phyloP scores from a whole-genome alignment of 208 protist species.

The Leishmania guyanensis region DNA sequence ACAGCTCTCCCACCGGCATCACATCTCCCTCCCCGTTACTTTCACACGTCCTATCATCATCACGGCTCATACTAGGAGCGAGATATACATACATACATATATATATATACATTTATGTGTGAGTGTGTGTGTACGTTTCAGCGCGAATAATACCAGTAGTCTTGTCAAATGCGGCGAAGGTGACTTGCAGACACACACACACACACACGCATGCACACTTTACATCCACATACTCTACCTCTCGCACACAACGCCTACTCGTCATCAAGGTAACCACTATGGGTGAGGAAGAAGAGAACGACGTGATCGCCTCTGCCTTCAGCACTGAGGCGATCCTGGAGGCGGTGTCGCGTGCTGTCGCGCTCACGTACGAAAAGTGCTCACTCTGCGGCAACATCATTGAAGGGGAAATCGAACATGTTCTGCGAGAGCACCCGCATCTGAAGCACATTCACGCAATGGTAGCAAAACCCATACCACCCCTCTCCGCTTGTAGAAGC shows the following conservation, averaged over 20 bases:
- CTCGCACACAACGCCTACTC: background rate
- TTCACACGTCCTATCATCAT: background rate
- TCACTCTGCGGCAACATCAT: slow-evolving; percentile 48
- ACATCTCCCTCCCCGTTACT: background rate
- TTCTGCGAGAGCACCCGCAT: slow-evolving; percentile 35
- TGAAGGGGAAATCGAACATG: slow-evolving; percentile 14
- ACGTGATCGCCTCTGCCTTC: background rate
- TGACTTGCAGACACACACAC: background rate
- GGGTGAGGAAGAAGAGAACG: background rate
- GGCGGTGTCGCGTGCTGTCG: background rate
- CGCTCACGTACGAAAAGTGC: slow-evolving; percentile 30
- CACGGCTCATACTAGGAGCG: background rate
- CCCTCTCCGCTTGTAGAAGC: background rate
- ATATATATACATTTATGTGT: background rate
- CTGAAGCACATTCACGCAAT: slow-evolving; percentile 13
- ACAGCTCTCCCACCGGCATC: background rate
- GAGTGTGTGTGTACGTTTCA: background rate
- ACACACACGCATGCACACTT: background rate
- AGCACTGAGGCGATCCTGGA: background rate
- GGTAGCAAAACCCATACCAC: background rate
- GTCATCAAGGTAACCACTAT: background rate
- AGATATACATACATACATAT: no score
- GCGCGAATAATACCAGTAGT: background rate
- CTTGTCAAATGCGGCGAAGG: background rate
- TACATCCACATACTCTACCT: background rate